Base-by-base conservation (phyloP, 345 rosid species). In the Durio zibethinus region DNA sequence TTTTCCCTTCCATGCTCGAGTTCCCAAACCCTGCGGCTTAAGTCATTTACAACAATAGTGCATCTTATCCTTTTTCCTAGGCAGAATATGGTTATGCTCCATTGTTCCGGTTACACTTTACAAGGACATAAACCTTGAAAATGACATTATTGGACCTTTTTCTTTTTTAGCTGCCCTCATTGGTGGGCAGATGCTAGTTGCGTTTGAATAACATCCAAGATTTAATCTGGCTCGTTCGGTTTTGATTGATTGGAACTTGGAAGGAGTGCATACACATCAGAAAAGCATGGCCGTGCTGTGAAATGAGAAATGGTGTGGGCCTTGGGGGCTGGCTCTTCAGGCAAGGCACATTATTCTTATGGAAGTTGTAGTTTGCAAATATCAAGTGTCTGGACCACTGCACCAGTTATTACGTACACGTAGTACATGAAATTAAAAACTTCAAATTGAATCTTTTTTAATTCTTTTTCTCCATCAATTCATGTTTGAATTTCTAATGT, bases 1-100 rank as follows among this genome's bases (percentile, higher is more conserved):
- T 47, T 70, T 70, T 42, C 16, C 48, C 77, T 72, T 61, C 75
- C 61, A 52, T 70, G 72, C n/a, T 14, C 11, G 9, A 72, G 52
- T 29, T 45, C 61, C 59, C 11, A 35, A 20, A 47, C 18, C 42
- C 45, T 68, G 29, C 56, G 67, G 75, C 27, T 68, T 15, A n/a
- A 21, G 14, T 21, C 52, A 48, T 29, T 52, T 40, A 25, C 60
- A 23, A 50, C 3, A 12, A 59, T 14, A 42, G n/a, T 20, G 10
- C 40, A 25, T 47, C 76, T 71, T 70, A 70, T 77, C 74, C 69
- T 43, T 21, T 77, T 33, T 36, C n/a, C 20, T 50, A 9, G 15
- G 7, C 65, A 23, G 21, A n/a, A 33, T 20, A 23, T 23, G 36
- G 52, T 38, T 25, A n/a, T 1, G 56, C 36, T 20, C 74, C 74